Conservation (phyloP, 345 rosid genomes). For the Laguncularia racemosa region DNA sequence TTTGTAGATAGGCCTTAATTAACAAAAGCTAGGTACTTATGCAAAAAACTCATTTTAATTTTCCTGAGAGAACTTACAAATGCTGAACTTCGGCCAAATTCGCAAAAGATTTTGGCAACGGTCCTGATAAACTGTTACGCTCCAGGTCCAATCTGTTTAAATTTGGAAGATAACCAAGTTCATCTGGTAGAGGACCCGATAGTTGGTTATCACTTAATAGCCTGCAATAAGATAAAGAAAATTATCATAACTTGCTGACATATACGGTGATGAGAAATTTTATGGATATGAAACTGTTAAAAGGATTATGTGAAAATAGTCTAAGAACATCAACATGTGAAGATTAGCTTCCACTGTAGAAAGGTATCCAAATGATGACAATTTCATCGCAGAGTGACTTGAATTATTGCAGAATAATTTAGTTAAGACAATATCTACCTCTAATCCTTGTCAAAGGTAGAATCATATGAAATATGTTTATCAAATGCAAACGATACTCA, state of each 20-base stretch:
- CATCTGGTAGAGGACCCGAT: conserved; percentile 72
- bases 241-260: background rate
- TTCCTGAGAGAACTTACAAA: conserved; percentile 62
- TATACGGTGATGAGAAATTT: background rate
- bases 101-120: conserved; percentile 73
- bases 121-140: conserved; percentile 68
- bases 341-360: too few relatives aligned
- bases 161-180: conserved; percentile 81
- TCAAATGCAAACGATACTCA: too few relatives aligned
- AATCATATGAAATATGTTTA: too few relatives aligned
- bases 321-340: too few relatives aligned
- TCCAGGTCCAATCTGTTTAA: conserved; percentile 83
- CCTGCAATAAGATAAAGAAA: conserved; percentile 29
- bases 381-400: background rate
- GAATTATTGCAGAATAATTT: background rate
- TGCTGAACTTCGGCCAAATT: conserved; percentile 61
- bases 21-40: background rate
- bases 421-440: too few relatives aligned
- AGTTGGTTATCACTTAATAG: conserved; percentile 75
- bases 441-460: too few relatives aligned
- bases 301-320: background rate
- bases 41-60: background rate
- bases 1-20: background rate
- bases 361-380: too few relatives aligned
- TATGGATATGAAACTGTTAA: background rate